phyloP scores from a whole-genome alignment of 2,329 filamentous ascomycete species.

The Lecanicillium sp. region DNA sequence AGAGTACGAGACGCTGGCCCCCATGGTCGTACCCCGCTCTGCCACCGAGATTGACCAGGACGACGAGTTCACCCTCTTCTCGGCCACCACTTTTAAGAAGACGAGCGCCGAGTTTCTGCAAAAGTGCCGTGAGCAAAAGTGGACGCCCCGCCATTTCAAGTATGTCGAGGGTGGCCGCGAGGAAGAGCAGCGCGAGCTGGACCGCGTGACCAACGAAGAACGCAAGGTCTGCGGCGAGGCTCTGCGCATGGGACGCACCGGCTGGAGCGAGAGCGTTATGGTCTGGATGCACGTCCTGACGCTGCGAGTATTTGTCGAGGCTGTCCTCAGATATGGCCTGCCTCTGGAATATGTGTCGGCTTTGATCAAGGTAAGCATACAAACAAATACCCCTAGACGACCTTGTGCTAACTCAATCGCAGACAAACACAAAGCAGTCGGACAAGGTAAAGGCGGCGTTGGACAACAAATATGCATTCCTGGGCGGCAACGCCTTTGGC shows the following conservation, averaged over 20 bases:
- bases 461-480: slow-evolving; percentile 80
- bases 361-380: slow-evolving; percentile 74
- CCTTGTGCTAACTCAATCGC: slow-evolving; percentile 11
- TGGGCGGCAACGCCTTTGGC: slow-evolving; percentile 90
- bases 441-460: slow-evolving; percentile 75
- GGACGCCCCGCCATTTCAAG: slow-evolving; percentile 92
- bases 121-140: slow-evolving; percentile 87
- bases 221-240: slow-evolving; percentile 91
- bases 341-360: slow-evolving; percentile 85
- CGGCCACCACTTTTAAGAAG: slow-evolving; percentile 92
- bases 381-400: no score
- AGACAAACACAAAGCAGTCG: slow-evolving; percentile 78
- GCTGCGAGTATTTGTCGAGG: slow-evolving; percentile 92
- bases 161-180: slow-evolving; percentile 86
- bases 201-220: slow-evolving; percentile 76
- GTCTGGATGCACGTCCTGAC: slow-evolving; percentile 91
- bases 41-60: slow-evolving; percentile 75
- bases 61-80: slow-evolving; percentile 82
- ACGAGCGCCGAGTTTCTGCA: slow-evolving; percentile 79
- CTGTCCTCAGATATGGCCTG: slow-evolving; percentile 90
- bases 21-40: slow-evolving; percentile 92
- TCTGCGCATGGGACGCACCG: slow-evolving; percentile 77
- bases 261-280: slow-evolving; percentile 94
- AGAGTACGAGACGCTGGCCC: slow-evolving; percentile 78
- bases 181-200: slow-evolving; percentile 81